Conservation (phyloP, 257 asterid genomes). For the Datura wrightii region DNA sequence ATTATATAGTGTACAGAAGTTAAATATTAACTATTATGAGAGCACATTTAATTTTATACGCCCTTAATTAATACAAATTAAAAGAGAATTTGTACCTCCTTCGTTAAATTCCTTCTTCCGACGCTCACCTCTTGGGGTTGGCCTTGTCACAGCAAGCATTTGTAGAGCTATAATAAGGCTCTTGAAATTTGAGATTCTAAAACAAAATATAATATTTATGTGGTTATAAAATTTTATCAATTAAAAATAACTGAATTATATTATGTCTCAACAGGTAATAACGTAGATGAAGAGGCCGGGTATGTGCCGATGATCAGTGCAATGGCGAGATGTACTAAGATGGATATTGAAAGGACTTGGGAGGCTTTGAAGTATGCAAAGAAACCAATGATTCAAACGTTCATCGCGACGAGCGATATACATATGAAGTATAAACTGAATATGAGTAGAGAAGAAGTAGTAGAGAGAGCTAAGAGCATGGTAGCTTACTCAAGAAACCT, state of each 20-base stretch:
- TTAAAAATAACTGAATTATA: not conserved
- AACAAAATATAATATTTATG: no score
- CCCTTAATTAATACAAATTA: no score
- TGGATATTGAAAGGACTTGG: slow-evolving; percentile 90
- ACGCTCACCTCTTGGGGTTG: no score
- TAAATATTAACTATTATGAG: no score
- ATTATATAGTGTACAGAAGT: no score
- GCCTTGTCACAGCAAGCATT: not conserved
- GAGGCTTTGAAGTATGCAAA: slow-evolving; percentile 83
- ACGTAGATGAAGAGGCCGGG: slow-evolving; percentile 24
- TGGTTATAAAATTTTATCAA: no score
- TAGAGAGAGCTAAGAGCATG: slow-evolving; percentile 84
- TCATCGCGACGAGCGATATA: slow-evolving; percentile 92
- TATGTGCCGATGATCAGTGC: slow-evolving; percentile 88
- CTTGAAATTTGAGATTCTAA: no score
- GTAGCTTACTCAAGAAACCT: slow-evolving; percentile 78
- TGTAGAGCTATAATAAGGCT: no score
- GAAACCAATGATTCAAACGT: slow-evolving; percentile 86
- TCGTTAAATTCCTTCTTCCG: no score
- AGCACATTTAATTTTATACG: no score
- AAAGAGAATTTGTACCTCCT: no score
- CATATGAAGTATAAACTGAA: slow-evolving; percentile 88
- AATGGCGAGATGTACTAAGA: slow-evolving; percentile 81
- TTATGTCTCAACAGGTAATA: not conserved
- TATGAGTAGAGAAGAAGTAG: slow-evolving; percentile 72